phyloP scores from a whole-genome alignment of 139 green algal species.

The Chlamydomonas sp. region DNA sequence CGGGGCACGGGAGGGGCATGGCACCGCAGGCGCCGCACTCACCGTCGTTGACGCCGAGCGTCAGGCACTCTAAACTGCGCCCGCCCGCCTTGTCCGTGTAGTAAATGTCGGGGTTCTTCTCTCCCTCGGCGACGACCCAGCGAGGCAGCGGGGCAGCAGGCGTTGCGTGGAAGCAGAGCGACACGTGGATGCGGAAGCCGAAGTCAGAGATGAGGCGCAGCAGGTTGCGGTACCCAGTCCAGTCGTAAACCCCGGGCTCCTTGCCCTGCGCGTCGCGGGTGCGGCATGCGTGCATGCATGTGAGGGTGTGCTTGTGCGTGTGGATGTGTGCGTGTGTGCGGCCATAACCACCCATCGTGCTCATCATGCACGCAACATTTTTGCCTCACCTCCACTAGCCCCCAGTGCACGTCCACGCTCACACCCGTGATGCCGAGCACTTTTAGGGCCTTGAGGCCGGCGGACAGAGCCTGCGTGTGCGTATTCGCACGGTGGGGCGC shows the following conservation, averaged over 20 bases:
- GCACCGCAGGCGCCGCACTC: conserved; percentile 12
- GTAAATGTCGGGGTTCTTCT: conserved; percentile 43
- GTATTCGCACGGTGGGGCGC: background rate
- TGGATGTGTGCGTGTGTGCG: too few relatives aligned
- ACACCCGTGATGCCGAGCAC: conserved; percentile 38
- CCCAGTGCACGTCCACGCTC: conserved; percentile 39
- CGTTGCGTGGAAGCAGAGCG: conserved; percentile 40
- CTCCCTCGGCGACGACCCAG: conserved; percentile 38
- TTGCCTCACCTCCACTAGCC: conserved; percentile 34
- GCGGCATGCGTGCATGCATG: too few relatives aligned
- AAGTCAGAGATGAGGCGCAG: conserved; percentile 31
- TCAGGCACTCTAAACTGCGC: conserved; percentile 35
- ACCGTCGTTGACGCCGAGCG: conserved; percentile 44
- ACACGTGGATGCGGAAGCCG: conserved; percentile 36
- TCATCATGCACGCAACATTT: too few relatives aligned
- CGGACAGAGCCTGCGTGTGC: conserved; percentile 26
- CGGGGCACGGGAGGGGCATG: background rate
- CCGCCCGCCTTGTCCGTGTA: conserved; percentile 35
- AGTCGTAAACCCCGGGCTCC: conserved; percentile 32
- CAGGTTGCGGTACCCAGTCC: conserved; percentile 34
- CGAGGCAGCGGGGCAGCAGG: conserved; percentile 28
- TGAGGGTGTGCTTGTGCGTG: too few relatives aligned
- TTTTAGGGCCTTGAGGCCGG: conserved; percentile 37
- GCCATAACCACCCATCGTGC: too few relatives aligned
- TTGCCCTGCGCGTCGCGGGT: too few relatives aligned